Evolutionary conservation across 768 basidiomycete genomes (phyloP).

Genomic region (Lactarius trivialis): DNA sequence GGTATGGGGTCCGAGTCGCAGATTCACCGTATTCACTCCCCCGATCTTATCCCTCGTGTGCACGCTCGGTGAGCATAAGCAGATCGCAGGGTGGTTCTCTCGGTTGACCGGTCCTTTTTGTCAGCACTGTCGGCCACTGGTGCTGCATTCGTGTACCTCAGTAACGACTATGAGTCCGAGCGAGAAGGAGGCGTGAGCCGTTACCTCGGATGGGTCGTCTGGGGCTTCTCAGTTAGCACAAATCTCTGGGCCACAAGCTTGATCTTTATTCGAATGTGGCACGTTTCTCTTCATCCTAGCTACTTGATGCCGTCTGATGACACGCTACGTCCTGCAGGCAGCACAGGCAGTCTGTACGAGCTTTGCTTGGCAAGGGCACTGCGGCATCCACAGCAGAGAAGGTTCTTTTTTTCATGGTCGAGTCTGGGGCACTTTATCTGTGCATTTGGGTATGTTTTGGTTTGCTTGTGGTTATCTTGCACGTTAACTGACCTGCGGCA

Average conservation of each 20-base stretch:
- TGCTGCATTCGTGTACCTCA: background rate
- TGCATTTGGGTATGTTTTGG: constrained; percentile 1
- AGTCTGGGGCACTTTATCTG: constrained; percentile 7
- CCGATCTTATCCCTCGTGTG: background rate
- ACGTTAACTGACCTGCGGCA: background rate
- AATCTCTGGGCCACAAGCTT: constrained; percentile 16
- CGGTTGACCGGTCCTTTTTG: background rate
- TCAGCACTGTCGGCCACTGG: background rate
- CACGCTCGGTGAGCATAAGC: constrained; percentile 1
- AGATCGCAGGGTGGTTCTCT: background rate
- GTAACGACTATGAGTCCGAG: background rate
- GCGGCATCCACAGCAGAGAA: background rate
- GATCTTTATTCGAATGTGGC: constrained; percentile 12
- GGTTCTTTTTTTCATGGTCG: constrained; percentile 2
- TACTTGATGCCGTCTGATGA: background rate
- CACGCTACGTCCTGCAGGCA: background rate
- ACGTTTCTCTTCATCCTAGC: background rate
- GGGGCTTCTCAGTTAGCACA: background rate
- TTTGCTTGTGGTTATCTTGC: background rate
- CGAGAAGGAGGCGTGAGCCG: background rate
- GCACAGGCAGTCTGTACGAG: constrained; percentile 2
- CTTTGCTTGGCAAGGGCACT: background rate
- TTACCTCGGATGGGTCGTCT: background rate
- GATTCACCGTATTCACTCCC: background rate
- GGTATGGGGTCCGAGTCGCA: background rate